A percentile compares a stretch with the other conserved stretches of the same genome.
Conservation (phyloP, 2,329 filamentous ascomycete genomes). For the Ceratocystis albifundus region DNA sequence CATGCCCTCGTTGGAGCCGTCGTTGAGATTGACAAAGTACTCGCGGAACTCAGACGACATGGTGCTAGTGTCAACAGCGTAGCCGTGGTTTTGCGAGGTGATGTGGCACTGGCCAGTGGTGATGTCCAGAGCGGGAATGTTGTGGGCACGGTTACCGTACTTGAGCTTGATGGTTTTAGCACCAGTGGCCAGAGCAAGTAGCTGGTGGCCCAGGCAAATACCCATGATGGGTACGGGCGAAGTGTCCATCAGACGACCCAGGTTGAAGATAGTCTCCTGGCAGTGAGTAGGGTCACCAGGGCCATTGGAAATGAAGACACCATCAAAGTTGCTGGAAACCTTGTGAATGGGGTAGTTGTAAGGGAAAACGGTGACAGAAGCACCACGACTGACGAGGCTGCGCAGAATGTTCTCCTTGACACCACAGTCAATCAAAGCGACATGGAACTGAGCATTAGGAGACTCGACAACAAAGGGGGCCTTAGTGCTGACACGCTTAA, state of each 20-base stretch:
- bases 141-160: conserved; percentile 97
- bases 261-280: conserved; percentile 85
- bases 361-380: conserved; percentile 87
- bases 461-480: conserved; percentile 92
- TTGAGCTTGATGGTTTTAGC: conserved; percentile 93
- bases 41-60: conserved; percentile 84
- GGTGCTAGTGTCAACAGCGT: conserved; percentile 78
- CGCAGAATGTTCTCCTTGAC: conserved; percentile 99
- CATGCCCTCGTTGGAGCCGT: conserved; percentile 94
- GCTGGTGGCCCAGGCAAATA: conserved; percentile 94
- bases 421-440: conserved; percentile 93
- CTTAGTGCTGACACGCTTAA: conserved; percentile 94
- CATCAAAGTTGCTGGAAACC: conserved; percentile 93
- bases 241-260: conserved; percentile 78
- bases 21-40: conserved; percentile 97
- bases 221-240: conserved; percentile 92
- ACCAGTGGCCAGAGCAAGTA: conserved; percentile 78
- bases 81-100: conserved; percentile 96
- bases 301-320: conserved; percentile 97
- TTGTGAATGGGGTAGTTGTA: conserved; percentile 98
- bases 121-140: conserved; percentile 89
- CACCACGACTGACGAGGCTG: conserved; percentile 80
- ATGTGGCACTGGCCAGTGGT: conserved; percentile 97
- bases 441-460: conserved; percentile 69
- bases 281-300: conserved; percentile 97